phyloP scores from a whole-genome alignment of 768 basidiomycete genomes.

The Lactifluus subvellereus region DNA sequence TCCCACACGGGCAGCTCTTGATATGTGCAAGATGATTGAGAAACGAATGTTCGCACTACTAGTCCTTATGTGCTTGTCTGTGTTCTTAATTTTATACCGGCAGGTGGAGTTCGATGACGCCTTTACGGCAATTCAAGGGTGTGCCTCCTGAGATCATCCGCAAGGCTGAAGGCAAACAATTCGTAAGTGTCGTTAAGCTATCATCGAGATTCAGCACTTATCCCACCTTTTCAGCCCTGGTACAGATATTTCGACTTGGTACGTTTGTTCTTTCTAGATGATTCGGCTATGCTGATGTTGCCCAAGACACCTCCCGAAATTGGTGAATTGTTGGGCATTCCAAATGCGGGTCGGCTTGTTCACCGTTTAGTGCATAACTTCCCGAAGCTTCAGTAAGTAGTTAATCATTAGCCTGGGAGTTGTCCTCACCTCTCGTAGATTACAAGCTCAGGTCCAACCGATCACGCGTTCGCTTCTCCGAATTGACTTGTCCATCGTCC shows the following conservation, averaged over 20 bases:
- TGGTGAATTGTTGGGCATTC: conserved; percentile 90
- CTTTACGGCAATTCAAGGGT: conserved; percentile 91
- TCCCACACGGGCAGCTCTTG: conserved; percentile 84
- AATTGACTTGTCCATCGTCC: conserved; percentile 88
- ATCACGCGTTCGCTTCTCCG: conserved; percentile 90
- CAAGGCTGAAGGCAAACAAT: conserved; percentile 96
- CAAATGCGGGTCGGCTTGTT: conserved; percentile 87
- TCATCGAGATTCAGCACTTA: not conserved
- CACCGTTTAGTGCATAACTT: conserved; percentile 93
- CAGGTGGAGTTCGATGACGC: conserved; percentile 98
- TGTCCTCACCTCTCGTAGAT: conserved; percentile 34
- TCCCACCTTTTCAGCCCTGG: conserved; percentile 63
- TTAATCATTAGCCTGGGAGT: not conserved
- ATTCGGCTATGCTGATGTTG: conserved; percentile 1
- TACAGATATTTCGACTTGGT: conserved; percentile 93
- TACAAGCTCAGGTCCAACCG: conserved; percentile 95
- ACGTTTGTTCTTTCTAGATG: conserved; percentile 19
- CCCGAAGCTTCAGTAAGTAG: conserved; percentile 81
- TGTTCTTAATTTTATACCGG: not conserved
- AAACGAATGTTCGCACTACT: conserved; percentile 56
- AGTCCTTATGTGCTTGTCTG: not conserved
- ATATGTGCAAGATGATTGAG: conserved; percentile 95
- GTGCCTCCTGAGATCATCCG: conserved; percentile 79
- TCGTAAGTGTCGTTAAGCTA: conserved; percentile 48
- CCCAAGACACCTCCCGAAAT: conserved; percentile 75